A percentile compares a stretch with the other conserved stretches of the same genome.
Evolutionary conservation across 139 green algal species (phyloP).

Genomic region (Chlorella sp.): DNA sequence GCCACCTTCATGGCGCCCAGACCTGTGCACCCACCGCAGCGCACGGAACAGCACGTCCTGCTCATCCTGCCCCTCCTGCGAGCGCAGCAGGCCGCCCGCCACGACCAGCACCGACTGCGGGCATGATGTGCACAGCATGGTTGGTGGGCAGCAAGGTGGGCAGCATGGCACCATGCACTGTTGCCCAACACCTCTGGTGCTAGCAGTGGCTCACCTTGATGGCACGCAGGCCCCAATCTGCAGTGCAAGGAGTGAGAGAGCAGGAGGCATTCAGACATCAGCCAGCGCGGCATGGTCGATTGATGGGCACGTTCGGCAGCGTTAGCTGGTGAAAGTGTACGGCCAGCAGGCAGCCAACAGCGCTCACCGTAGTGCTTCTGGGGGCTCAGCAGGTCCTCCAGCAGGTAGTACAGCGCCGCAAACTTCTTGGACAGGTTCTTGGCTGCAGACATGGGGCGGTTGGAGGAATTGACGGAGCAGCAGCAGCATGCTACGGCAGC

Average conservation of each 20-base stretch:
- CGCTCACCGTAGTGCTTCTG: constrained; percentile 80
- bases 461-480: too few species aligned
- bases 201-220: constrained; percentile 80
- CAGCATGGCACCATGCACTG: background rate
- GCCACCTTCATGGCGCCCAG: too few species aligned
- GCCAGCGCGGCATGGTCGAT: too few species aligned
- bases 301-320: too few species aligned
- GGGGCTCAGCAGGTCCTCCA: constrained; percentile 90
- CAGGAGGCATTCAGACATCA: too few species aligned
- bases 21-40: constrained; percentile 57
- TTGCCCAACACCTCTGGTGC: too few species aligned
- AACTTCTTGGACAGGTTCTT: constrained; percentile 80
- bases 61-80: constrained; percentile 82
- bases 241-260: background rate
- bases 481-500: too few species aligned
- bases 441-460: background rate
- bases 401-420: constrained; percentile 93
- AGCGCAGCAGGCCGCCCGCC: constrained; percentile 91
- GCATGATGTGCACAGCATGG: background rate
- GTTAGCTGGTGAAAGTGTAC: too few species aligned
- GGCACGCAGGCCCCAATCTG: constrained; percentile 80
- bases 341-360: background rate
- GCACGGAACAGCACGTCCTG: constrained; percentile 88
- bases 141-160: too few species aligned
- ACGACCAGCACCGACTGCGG: constrained; percentile 85